Evolutionary conservation across 805 yeast species (phyloP).

Genomic region (Metschnikowia bowlesiae): DNA sequence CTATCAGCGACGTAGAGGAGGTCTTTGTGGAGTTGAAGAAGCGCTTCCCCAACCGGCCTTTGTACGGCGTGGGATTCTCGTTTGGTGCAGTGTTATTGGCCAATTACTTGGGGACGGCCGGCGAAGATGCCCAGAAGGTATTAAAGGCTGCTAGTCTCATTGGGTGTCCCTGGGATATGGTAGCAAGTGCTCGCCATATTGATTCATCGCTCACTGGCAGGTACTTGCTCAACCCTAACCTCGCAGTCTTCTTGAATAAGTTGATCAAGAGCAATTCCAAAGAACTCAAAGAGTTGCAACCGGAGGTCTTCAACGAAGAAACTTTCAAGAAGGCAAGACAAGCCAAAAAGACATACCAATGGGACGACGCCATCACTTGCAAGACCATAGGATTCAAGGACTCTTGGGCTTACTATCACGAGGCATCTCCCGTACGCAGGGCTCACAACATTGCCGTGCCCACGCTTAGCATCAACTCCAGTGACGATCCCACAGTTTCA

Average conservation of each 20-base stretch:
- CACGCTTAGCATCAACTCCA: conserved; percentile 54
- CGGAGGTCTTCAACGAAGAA: conserved; percentile 26
- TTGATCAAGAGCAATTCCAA: conserved; percentile 33
- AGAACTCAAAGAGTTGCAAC: conserved; percentile 25
- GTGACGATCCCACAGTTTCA: conserved; percentile 74
- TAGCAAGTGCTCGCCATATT: conserved; percentile 43
- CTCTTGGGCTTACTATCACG: conserved; percentile 61
- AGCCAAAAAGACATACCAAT: conserved; percentile 43
- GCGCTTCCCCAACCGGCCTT: conserved; percentile 56
- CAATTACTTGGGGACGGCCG: conserved; percentile 66
- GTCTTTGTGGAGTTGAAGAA: conserved; percentile 47
- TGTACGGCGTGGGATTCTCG: conserved; percentile 72
- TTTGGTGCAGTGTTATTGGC: conserved; percentile 70
- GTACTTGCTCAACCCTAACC: conserved; percentile 32
- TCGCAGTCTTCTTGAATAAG: conserved; percentile 29
- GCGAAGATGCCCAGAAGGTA: conserved; percentile 26
- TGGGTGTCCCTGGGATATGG: conserved; percentile 76
- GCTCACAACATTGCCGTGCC: conserved; percentile 57
- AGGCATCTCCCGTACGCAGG: conserved; percentile 54
- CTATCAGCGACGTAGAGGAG: conserved; percentile 65
- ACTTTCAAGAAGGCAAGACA: conserved; percentile 46
- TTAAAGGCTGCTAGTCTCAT: conserved; percentile 49
- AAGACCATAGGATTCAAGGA: conserved; percentile 61
- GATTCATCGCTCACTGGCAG: conserved; percentile 32
- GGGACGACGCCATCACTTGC: conserved; percentile 64